Evolutionary conservation across 495 filamentous ascomycete species (phyloP).

Genomic region (Cairneyella variabilis): DNA sequence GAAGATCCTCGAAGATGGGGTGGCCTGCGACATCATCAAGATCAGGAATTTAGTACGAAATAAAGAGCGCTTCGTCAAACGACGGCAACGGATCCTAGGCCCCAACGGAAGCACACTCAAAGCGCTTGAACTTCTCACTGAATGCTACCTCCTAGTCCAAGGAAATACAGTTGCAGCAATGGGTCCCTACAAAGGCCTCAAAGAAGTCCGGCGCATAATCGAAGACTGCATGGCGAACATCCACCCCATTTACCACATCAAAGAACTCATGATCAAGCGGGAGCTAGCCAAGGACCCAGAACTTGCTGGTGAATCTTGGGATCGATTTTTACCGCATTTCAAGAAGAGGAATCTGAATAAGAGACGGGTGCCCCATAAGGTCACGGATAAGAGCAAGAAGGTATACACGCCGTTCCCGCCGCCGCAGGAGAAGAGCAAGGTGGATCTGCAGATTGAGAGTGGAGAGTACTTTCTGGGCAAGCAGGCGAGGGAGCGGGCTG

Average conservation of each 20-base stretch:
- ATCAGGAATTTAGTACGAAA: conserved; percentile 85
- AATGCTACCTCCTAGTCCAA: conserved; percentile 92
- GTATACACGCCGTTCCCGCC: conserved; percentile 77
- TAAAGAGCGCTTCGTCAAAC: conserved; percentile 96
- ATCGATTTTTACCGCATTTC: conserved; percentile 95
- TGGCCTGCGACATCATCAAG: conserved; percentile 92
- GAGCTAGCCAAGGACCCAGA: conserved; percentile 95
- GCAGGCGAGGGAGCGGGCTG: conserved; percentile 81
- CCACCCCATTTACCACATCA: conserved; percentile 91
- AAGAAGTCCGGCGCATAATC: conserved; percentile 85
- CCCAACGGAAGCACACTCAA: conserved; percentile 82
- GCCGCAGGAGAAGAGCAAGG: conserved; percentile 66
- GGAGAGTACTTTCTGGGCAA: conserved; percentile 95
- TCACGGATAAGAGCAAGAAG: conserved; percentile 94
- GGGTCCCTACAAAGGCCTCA: conserved; percentile 87
- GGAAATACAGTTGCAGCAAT: conserved; percentile 93
- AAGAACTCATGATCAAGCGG: conserved; percentile 98
- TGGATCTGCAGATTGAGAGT: conserved; percentile 95
- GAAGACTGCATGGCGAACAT: conserved; percentile 97
- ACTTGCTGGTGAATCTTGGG: conserved; percentile 84
- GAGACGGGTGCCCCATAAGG: conserved; percentile 75
- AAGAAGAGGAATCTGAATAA: conserved; percentile 92
- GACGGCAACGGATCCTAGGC: conserved; percentile 86
- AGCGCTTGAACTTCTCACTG: conserved; percentile 90
- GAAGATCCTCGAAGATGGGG: conserved; percentile 88